These are phyloP conservation scores for Podaxis sp. DNA, from an alignment of 768 basidiomycete species.

Conservation along the genomic window DNA sequence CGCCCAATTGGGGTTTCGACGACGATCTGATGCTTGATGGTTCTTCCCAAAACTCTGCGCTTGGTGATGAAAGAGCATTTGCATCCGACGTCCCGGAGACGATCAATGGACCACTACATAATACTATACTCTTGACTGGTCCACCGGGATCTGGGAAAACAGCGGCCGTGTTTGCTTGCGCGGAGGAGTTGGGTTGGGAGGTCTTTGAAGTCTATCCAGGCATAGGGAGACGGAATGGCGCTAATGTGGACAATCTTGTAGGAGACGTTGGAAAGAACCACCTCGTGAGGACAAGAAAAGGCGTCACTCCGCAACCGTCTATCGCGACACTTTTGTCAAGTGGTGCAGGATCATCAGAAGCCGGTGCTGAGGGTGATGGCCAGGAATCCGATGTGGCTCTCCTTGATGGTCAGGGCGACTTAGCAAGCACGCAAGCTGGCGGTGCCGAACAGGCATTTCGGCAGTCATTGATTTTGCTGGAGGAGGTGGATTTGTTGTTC, in stretches of 20 bases:
- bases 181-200: conserved; percentile 92
- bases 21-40: conserved; percentile 17
- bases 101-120: conserved; percentile 56
- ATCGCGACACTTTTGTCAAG: conserved; percentile 9
- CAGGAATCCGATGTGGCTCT: neutral
- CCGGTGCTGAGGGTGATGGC: conserved; percentile 2
- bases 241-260: conserved; percentile 74
- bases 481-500: conserved; percentile 95
- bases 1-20: conserved; percentile 16
- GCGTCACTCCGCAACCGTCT: conserved; percentile 12
- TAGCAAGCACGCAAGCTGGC: conserved; percentile 14
- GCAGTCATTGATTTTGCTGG: conserved; percentile 89
- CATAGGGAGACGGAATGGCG: conserved; percentile 83
- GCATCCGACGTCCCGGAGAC: conserved; percentile 18
- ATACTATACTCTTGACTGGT: conserved; percentile 84
- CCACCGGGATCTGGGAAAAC: conserved; percentile 90
- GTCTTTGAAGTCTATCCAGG: conserved; percentile 97
- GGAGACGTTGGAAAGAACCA: conserved; percentile 97
- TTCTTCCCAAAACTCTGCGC: conserved; percentile 15
- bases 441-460: conserved; percentile 37
- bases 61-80: conserved; percentile 4
- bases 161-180: conserved; percentile 89
- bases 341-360: conserved; percentile 4
- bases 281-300: conserved; percentile 46
- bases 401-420: conserved; percentile 3